These are phyloP conservation scores for Trichocomaceae sp. DNA, from an alignment of 2,329 filamentous ascomycete species.

Conservation along the genomic window DNA sequence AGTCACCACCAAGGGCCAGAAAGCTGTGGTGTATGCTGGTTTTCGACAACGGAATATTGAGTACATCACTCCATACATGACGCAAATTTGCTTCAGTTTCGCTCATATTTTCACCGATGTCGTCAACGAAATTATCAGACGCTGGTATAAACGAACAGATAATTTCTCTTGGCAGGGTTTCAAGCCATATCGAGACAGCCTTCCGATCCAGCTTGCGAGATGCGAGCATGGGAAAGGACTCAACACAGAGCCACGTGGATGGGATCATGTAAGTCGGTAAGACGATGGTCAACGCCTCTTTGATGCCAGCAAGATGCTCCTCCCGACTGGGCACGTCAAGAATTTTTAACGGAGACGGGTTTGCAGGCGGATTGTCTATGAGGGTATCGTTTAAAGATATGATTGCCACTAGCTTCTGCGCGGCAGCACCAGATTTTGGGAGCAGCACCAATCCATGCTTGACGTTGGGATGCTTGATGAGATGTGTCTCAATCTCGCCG, in stretches of 20 bases:
- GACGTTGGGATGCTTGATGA: conserved; percentile 21
- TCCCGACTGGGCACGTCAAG: conserved; percentile 5
- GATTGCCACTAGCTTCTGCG: conserved; percentile 11
- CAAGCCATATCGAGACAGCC: conserved; percentile 5
- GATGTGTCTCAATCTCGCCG: conserved; percentile 35
- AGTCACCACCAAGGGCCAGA: conserved; percentile 43
- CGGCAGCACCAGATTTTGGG: conserved; percentile 25
- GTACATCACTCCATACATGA: conserved; percentile 33
- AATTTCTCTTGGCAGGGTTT: conserved; percentile 20
- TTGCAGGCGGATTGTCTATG: neutral
- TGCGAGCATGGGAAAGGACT: conserved; percentile 7
- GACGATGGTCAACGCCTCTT: neutral
- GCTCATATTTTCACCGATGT: conserved; percentile 16
- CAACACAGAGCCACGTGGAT: conserved; percentile 10
- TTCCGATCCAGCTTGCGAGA: conserved; percentile 13
- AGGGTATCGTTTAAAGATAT: neutral
- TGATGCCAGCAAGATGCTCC: conserved; percentile 13
- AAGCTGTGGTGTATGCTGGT: conserved; percentile 36
- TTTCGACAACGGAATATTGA: conserved; percentile 30
- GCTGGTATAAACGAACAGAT: conserved; percentile 33
- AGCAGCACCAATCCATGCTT: conserved; percentile 33
- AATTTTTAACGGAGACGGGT: conserved; percentile 1
- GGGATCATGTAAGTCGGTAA: conserved; percentile 13
- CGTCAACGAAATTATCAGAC: conserved; percentile 15
- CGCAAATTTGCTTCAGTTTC: conserved; percentile 26